These are phyloP conservation scores for Pontederia crassipes DNA, from an alignment of 176 grass and related monocot species.

Conservation along the genomic window DNA sequence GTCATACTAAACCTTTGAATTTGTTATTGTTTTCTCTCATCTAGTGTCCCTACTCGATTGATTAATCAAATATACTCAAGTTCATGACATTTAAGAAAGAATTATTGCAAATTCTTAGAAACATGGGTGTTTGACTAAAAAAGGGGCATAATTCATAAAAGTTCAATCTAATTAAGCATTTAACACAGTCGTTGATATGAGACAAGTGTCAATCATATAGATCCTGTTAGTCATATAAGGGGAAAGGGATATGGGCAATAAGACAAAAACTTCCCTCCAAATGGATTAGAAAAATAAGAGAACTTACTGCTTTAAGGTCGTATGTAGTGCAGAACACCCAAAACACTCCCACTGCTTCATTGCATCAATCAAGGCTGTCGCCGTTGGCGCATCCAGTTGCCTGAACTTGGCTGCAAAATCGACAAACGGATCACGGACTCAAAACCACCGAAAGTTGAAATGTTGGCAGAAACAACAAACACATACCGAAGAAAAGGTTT, in stretches of 20 bases:
- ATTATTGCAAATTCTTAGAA: too few relatives aligned
- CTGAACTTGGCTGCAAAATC: slow-evolving; percentile 28
- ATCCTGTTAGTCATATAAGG: too few relatives aligned
- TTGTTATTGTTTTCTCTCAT: too few relatives aligned
- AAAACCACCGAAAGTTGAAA: not conserved
- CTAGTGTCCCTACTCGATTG: too few relatives aligned
- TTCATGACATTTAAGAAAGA: too few relatives aligned
- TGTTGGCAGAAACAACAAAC: not conserved
- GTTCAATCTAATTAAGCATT: too few relatives aligned
- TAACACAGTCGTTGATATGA: too few relatives aligned
- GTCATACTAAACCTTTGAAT: too few relatives aligned
- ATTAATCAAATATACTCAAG: too few relatives aligned
- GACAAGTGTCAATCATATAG: too few relatives aligned
- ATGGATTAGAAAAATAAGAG: not conserved
- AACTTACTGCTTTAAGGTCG: slow-evolving; percentile 63
- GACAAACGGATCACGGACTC: not conserved
- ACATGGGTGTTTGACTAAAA: too few relatives aligned
- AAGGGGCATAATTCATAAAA: too few relatives aligned
- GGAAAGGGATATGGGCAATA: slow-evolving; percentile 3
- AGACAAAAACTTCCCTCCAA: not conserved
- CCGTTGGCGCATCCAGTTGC: slow-evolving; percentile 3
- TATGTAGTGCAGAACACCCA: slow-evolving; percentile 90
- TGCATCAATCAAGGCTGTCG: not conserved
- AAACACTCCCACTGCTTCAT: slow-evolving; percentile 35
- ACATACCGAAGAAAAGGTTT: not conserved